Conservation (phyloP, 2,329 filamentous ascomycete species). For the Penicillium sp. region DNA sequence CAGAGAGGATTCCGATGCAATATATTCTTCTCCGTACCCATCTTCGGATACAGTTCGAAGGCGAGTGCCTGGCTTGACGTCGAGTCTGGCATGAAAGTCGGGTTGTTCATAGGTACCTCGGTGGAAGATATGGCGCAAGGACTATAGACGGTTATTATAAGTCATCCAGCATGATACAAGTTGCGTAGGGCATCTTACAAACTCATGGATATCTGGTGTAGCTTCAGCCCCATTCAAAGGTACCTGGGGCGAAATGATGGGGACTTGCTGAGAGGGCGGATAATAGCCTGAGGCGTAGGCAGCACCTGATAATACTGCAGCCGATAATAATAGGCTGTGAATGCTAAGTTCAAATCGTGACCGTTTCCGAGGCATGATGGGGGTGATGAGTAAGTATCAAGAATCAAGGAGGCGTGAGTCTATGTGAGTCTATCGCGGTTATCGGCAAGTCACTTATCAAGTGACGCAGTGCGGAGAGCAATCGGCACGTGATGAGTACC, state of each 20-base stretch:
- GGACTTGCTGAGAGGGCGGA: slow-evolving; percentile 22
- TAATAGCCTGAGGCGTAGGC: slow-evolving; percentile 23
- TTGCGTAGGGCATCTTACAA: slow-evolving; percentile 28
- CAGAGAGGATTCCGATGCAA: slow-evolving; percentile 53
- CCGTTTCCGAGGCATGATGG: slow-evolving; percentile 24
- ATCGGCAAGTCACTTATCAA: slow-evolving; percentile 13
- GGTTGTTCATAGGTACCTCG: slow-evolving; percentile 82
- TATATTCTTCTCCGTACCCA: slow-evolving; percentile 38
- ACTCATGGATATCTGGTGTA: slow-evolving; percentile 32
- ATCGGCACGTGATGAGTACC: slow-evolving; percentile 21
- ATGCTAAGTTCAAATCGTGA: slow-evolving; percentile 14
- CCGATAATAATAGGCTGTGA: slow-evolving; percentile 21
- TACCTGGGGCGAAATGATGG: slow-evolving; percentile 35
- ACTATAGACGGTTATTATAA: slow-evolving; percentile 23
- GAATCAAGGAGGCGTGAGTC: slow-evolving; percentile 10
- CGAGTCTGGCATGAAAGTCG: slow-evolving; percentile 69
- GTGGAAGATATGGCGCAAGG: slow-evolving; percentile 84
- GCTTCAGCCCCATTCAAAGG: slow-evolving; percentile 24
- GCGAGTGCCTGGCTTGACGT: slow-evolving; percentile 62
- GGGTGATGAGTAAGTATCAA: background rate
- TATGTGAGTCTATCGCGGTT: slow-evolving; percentile 10
- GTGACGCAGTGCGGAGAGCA: slow-evolving; percentile 27
- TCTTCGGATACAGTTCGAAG: slow-evolving; percentile 47
- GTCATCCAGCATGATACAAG: background rate
- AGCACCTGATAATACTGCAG: slow-evolving; percentile 20